phyloP scores from a whole-genome alignment of 2,329 filamentous ascomycete species.

The Phyllosticta citrichinensis region DNA sequence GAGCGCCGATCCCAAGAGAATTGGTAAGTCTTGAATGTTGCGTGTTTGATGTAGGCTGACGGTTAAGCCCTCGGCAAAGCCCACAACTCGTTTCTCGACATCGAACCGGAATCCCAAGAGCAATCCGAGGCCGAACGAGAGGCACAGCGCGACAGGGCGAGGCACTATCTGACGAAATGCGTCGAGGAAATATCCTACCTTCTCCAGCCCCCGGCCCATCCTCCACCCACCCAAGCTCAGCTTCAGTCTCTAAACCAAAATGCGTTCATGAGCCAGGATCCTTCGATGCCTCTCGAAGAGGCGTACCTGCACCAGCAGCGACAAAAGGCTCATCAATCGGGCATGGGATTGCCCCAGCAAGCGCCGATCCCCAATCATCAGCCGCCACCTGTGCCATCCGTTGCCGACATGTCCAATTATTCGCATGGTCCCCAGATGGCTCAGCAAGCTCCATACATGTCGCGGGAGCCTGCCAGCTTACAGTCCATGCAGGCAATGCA shows the following conservation, averaged over 20 bases:
- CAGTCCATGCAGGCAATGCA: slow-evolving; percentile 18
- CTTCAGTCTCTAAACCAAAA: slow-evolving; percentile 27
- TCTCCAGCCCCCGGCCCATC: slow-evolving; percentile 53
- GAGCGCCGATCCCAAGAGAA: slow-evolving; percentile 7
- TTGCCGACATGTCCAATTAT: slow-evolving; percentile 35
- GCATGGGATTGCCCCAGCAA: slow-evolving; percentile 23
- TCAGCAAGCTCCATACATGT: slow-evolving; percentile 34
- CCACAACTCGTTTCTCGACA: slow-evolving; percentile 43
- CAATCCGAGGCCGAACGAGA: slow-evolving; percentile 45
- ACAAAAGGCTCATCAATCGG: slow-evolving; percentile 37
- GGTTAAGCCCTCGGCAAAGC: slow-evolving; percentile 35
- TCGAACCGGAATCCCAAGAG: slow-evolving; percentile 32
- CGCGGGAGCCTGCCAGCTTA: slow-evolving; percentile 34
- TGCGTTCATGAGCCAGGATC: slow-evolving; percentile 40
- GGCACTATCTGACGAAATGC: slow-evolving; percentile 53
- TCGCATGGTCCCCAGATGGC: slow-evolving; percentile 26
- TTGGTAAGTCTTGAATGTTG: background rate
- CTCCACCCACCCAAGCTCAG: slow-evolving; percentile 43
- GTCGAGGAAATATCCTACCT: slow-evolving; percentile 60
- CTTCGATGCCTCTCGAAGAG: slow-evolving; percentile 48
- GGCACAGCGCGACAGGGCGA: slow-evolving; percentile 51
- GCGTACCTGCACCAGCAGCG: slow-evolving; percentile 48
- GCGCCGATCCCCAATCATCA: slow-evolving; percentile 52
- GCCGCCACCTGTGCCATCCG: slow-evolving; percentile 37
- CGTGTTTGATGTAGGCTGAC: background rate